Evolutionary conservation across 2,329 filamentous ascomycete genomes (phyloP).

Genomic region (Elsinoe australis): DNA sequence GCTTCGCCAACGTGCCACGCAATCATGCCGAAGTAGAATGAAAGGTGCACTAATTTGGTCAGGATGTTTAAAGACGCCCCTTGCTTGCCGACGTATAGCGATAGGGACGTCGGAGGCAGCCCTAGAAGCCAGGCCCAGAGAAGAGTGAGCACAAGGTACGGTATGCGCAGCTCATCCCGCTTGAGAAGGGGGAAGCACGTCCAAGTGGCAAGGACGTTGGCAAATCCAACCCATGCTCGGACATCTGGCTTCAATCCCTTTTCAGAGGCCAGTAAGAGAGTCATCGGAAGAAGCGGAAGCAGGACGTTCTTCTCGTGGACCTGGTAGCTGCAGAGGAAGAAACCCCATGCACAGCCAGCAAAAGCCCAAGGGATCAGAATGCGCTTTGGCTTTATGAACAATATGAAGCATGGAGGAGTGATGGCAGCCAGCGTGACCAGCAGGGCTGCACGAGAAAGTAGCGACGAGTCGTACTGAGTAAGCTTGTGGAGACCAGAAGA

Average conservation of each 20-base stretch:
- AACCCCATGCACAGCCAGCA: constrained; percentile 83
- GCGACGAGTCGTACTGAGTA: constrained; percentile 58
- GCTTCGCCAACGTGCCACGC: constrained; percentile 73
- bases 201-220: constrained; percentile 82
- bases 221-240: constrained; percentile 91
- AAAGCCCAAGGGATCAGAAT: constrained; percentile 72
- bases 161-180: constrained; percentile 73
- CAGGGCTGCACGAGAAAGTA: constrained; percentile 71
- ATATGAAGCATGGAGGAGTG: constrained; percentile 65
- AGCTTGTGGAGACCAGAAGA: constrained; percentile 70
- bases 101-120: constrained; percentile 67
- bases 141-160: constrained; percentile 75
- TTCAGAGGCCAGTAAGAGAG: constrained; percentile 69
- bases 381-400: constrained; percentile 71
- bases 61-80: constrained; percentile 44
- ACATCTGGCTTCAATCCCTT: constrained; percentile 68
- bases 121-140: constrained; percentile 90
- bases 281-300: constrained; percentile 88
- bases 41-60: constrained; percentile 63
- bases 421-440: constrained; percentile 68
- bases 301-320: constrained; percentile 97
- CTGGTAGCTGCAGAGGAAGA: constrained; percentile 96
- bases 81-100: constrained; percentile 52
- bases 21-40: constrained; percentile 70
- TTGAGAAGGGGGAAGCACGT: constrained; percentile 88